phyloP scores from a whole-genome alignment of 768 basidiomycete genomes.

The Termitomyces sp. region DNA sequence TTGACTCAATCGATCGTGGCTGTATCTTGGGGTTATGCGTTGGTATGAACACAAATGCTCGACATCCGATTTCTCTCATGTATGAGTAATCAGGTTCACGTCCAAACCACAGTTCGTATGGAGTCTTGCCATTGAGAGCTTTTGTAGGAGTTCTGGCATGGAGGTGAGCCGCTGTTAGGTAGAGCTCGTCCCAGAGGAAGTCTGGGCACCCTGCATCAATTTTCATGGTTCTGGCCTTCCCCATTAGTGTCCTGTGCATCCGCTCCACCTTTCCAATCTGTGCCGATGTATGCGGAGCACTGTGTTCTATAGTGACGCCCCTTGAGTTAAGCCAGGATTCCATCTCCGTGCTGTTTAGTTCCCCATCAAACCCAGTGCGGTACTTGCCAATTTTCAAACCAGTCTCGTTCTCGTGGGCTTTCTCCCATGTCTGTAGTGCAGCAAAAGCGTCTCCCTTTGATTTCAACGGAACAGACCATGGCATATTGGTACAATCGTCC shows the following conservation, averaged over 20 bases:
- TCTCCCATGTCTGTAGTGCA: too few relatives aligned
- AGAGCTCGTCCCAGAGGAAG: too few relatives aligned
- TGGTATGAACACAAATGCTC: neutral
- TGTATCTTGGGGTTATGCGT: neutral
- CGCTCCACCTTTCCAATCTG: neutral
- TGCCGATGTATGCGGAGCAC: neutral
- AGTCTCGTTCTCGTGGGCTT: too few relatives aligned
- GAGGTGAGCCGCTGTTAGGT: too few relatives aligned
- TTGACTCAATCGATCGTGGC: neutral
- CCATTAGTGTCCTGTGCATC: neutral
- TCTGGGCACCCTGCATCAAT: neutral
- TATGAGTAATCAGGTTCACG: neutral
- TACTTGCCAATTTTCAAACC: too few relatives aligned
- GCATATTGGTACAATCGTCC: too few relatives aligned
- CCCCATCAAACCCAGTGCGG: too few relatives aligned
- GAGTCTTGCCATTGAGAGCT: neutral
- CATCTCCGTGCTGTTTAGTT: neutral
- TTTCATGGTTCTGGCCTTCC: neutral
- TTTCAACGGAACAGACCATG: too few relatives aligned
- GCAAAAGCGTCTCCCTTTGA: too few relatives aligned
- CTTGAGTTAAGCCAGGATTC: neutral
- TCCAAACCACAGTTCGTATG: neutral
- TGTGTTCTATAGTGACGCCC: neutral
- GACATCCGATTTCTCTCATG: neutral
- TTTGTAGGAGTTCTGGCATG: neutral